phyloP scores from a whole-genome alignment of 768 basidiomycete genomes.

The Amanita inopinata region DNA sequence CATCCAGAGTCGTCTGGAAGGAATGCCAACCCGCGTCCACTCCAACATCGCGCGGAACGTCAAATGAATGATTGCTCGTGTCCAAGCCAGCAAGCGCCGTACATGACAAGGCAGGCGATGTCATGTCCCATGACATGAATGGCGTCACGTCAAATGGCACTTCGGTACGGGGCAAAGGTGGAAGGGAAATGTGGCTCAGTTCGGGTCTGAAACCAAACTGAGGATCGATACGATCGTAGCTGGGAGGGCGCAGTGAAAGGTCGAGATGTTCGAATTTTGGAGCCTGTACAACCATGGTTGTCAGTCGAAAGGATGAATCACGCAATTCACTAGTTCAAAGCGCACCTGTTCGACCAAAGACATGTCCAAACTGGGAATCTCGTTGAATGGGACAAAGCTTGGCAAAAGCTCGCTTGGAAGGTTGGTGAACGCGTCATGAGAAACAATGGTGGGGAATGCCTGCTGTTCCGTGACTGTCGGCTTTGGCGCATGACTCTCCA shows the following conservation, averaged over 20 bases:
- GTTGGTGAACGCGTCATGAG: not conserved
- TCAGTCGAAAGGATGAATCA: not conserved
- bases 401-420: not conserved
- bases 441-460: not conserved
- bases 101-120: not conserved
- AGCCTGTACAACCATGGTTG: not conserved
- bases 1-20: slow-evolving; percentile 4
- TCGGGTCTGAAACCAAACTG: slow-evolving; percentile 4
- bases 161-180: not conserved
- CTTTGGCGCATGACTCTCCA: too few species aligned
- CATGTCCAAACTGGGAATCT: slow-evolving; percentile 2
- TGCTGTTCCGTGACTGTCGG: too few species aligned
- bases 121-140: not conserved
- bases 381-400: not conserved
- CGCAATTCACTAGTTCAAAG: not conserved
- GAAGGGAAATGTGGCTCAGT: not conserved
- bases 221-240: not conserved
- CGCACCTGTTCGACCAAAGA: not conserved
- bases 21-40: slow-evolving; percentile 7
- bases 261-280: not conserved
- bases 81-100: not conserved
- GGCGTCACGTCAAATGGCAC: not conserved
- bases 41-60: not conserved
- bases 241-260: not conserved
- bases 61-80: not conserved